Conservation (phyloP, 2,329 filamentous ascomycete species). For the Orbilia brochopaga region DNA sequence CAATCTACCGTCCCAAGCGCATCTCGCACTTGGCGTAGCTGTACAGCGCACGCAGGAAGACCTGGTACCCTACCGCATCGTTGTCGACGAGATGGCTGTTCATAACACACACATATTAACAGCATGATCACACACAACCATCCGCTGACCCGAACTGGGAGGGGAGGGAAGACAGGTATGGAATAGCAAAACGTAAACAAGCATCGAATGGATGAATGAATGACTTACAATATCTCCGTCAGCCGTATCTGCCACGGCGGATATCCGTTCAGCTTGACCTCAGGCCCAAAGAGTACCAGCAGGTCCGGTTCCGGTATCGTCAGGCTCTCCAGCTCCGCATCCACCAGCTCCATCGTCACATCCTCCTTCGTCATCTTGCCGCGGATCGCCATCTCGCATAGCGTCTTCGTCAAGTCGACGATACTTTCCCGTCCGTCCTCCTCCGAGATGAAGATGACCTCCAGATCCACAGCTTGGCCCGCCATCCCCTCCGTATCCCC, state of each 20-base stretch:
- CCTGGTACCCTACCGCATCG: conserved; percentile 86
- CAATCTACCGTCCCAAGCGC: conserved; percentile 71
- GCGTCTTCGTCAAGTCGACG: conserved; percentile 91
- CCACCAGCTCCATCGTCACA: conserved; percentile 83
- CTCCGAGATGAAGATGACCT: conserved; percentile 78
- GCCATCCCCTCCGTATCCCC: conserved; percentile 52
- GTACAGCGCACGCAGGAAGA: conserved; percentile 83
- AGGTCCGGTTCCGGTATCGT: conserved; percentile 91
- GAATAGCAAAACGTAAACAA: not conserved
- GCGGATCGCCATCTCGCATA: conserved; percentile 92
- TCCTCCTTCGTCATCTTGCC: conserved; percentile 80
- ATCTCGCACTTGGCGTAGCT: conserved; percentile 88
- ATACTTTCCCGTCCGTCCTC: conserved; percentile 92
- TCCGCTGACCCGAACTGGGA: too few relatives aligned
- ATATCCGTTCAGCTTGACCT: conserved; percentile 84
- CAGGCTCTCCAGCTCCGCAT: conserved; percentile 73
- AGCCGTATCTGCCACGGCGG: conserved; percentile 95
- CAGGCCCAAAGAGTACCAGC: conserved; percentile 82
- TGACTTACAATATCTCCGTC: conserved; percentile 78
- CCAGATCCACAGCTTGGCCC: conserved; percentile 57
- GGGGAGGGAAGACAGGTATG: conserved; percentile 1
- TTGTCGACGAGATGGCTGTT: conserved; percentile 70
- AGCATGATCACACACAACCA: conserved; percentile 1
- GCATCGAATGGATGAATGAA: not conserved
- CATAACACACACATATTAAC: conserved; percentile 4